Base-by-base conservation (phyloP, 306 rosid genomes). In the Morella rubra region DNA sequence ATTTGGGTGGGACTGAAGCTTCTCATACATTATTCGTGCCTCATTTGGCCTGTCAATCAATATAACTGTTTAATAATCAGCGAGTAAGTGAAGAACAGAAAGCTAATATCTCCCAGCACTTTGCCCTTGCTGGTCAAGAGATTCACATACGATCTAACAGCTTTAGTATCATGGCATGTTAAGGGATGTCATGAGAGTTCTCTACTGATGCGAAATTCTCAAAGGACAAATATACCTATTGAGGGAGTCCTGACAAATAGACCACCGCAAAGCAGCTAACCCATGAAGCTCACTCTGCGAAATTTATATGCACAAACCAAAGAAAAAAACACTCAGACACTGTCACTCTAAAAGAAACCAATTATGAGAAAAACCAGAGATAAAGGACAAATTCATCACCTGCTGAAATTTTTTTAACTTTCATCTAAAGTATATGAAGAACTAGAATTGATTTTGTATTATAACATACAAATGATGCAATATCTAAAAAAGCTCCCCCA, bases 251-350 rank as follows among this genome's bases (percentile, higher is more conserved):
- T 76, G 90, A 86, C 95, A 94, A 80, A 91, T 91, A 20, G 97
- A 84, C 97, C 96, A 91, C 78, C 91, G 97, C 88, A 94, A 81
- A 83, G 98, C 98, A 81, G 98, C 97, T 64, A 89, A 77, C 65
- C 98, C 98, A 73, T 94, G 90, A 74, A 94, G 93, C 80, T 94
- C 93, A 58, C 91, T 91, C 98, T 93, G 96, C 83, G 73, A 19
- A 42, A 74, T n/a, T 45, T 15, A 58, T 20, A 73, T 42, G 14
- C 71, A 72, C 37, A 47, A 73, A 64, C 22, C 37, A 66, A 60
- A 44, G 11, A 37, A 18, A 13, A 65, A 45, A 16, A 65, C 40
- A 66, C 42, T 66, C 71, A 66, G 50, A 66, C 42, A 66, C 1
- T 66, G 32, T 18, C 5, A 18, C 8, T 66, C 49, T 14, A 41